Base-by-base conservation (phyloP, 345 rosid genomes). In the Clarkia xantiana region DNA sequence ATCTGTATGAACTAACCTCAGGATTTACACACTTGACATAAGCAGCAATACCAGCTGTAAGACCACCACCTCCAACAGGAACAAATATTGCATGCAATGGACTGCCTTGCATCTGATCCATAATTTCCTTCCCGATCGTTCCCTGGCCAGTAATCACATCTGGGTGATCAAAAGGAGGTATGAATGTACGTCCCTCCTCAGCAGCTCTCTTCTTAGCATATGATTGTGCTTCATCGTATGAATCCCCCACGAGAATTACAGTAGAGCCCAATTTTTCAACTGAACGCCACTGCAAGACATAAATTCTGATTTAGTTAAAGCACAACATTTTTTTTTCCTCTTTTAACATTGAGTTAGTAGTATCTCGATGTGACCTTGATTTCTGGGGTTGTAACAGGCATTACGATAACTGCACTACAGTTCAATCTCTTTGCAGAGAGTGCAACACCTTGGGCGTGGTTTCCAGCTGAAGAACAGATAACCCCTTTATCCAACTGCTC, bases 371-470 rank as follows among this genome's bases (percentile, higher is more conserved):
- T 29, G 25, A 79, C 97, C 94, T 87, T 91, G 58, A 91, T 91
- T 47, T 87, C 95, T 1, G 99, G 99, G 0, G 99, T 91, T 10
- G 96, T 91, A 8, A 66, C 63, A 50, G 96, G 99, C 99, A 91
- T 87, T 47, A 54, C 94, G 64, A 91, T 80, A 51, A 91, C 76
- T 0, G 96, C 96, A 51, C 58, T 59, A 41, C 99, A 87, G 23
- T 75, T 79, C 1, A 91, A 67, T 64, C 49, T 76, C 53, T 71
- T 70, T 43, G 99, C 96, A 56, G 96, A 61, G 42, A 91, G 73
- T 12, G 99, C 99, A 44, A 91, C 99, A 23, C 96, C 99, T 71
- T 91, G 99, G 29, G 99, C 99, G 74, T 87, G 99, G 66, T 91
- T 91, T 53, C 99, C 96, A 34, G 99, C 96, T 10, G 99, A 91